A percentile compares a stretch with the other conserved stretches of the same genome.
Conservation (phyloP, 108 stramenopile genomes). For the Licmophora abbreviata region DNA sequence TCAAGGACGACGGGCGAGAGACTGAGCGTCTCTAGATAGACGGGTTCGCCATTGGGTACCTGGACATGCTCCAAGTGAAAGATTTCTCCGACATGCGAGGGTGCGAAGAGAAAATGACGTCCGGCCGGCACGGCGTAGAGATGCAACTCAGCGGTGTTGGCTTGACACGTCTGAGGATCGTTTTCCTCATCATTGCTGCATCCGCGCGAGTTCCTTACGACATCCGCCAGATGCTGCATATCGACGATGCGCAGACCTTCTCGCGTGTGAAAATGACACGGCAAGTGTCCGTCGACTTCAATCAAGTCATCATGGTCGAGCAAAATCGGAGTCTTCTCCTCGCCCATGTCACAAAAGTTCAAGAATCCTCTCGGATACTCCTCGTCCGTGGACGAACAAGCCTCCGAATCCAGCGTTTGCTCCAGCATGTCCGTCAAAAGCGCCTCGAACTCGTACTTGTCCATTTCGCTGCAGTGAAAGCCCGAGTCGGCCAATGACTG, state of each 20-base stretch:
- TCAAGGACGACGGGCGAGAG: slow-evolving; percentile 78
- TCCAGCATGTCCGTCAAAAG: slow-evolving; percentile 42
- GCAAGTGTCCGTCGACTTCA: slow-evolving; percentile 17
- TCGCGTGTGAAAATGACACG: slow-evolving; percentile 74
- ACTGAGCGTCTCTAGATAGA: slow-evolving; percentile 54
- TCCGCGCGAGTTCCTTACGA: background rate
- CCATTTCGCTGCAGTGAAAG: slow-evolving; percentile 6
- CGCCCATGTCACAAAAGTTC: slow-evolving; percentile 64
- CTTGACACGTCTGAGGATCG: no score
- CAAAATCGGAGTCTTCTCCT: slow-evolving; percentile 53
- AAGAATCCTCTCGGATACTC: slow-evolving; percentile 22
- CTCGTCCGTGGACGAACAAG: background rate
- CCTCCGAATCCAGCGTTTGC: background rate
- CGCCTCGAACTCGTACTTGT: slow-evolving; percentile 65
- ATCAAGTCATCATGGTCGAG: slow-evolving; percentile 40
- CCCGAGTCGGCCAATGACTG: slow-evolving; percentile 1
- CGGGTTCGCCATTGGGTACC: slow-evolving; percentile 27
- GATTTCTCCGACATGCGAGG: slow-evolving; percentile 70
- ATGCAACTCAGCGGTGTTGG: slow-evolving; percentile 23
- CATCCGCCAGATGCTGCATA: slow-evolving; percentile 21
- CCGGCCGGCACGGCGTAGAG: slow-evolving; percentile 84
- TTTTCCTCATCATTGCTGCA: background rate
- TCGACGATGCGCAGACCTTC: slow-evolving; percentile 59
- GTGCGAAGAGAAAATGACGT: slow-evolving; percentile 79
- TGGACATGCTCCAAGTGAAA: slow-evolving; percentile 72